These are phyloP conservation scores for Metschnikowia cubensis DNA, from an alignment of 805 yeast species.

Conservation along the genomic window DNA sequence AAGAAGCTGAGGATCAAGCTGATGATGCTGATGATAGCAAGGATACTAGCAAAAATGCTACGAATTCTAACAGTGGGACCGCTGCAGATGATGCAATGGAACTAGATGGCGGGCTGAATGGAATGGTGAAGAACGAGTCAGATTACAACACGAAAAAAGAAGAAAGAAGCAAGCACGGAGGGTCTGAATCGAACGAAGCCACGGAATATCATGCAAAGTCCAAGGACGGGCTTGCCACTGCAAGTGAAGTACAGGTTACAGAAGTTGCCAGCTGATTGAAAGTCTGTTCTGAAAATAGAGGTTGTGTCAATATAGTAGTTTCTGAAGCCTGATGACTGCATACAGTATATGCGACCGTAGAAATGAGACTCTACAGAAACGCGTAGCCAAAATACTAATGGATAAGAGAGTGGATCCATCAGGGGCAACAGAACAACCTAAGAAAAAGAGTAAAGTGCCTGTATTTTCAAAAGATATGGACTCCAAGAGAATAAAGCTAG, in stretches of 20 bases:
- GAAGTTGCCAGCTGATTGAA: not conserved
- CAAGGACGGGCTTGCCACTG: not conserved
- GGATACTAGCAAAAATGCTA: not conserved
- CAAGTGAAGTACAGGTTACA: slow-evolving; percentile 4
- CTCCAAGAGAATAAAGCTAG: slow-evolving; percentile 10
- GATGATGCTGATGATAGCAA: slow-evolving; percentile 3
- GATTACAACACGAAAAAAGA: not conserved
- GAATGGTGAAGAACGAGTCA: not conserved
- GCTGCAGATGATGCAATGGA: not conserved
- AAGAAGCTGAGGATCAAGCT: slow-evolving; percentile 2
- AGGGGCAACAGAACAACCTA: not conserved
- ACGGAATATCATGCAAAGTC: not conserved
- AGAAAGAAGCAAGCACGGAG: not conserved
- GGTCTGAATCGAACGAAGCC: not conserved
- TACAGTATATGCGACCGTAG: not conserved
- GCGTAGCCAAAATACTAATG: not conserved
- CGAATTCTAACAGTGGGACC: not conserved
- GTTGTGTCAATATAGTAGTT: not conserved
- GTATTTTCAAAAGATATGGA: slow-evolving; percentile 7
- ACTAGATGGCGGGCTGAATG: slow-evolving; percentile 1
- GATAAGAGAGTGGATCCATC: not conserved
- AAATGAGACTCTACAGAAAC: not conserved
- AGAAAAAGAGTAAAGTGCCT: slow-evolving; percentile 17
- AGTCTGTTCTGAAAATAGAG: not conserved
- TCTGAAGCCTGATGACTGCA: not conserved